Evolutionary conservation across 192 early-diverging fungal species (phyloP).

Genomic region (Linnemannia schmuckeri): DNA sequence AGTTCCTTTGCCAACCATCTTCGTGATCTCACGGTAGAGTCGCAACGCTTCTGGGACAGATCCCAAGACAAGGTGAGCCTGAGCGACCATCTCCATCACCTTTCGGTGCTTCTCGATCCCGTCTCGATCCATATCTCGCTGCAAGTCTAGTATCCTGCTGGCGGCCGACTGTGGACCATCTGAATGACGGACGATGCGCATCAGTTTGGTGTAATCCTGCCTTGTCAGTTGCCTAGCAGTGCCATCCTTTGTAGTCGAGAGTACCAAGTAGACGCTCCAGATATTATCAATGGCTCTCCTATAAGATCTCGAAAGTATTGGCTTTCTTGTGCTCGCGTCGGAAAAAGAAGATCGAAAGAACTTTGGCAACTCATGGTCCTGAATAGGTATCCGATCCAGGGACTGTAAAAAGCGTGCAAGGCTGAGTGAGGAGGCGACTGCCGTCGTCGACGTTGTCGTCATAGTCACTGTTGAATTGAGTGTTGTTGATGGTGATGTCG

Average conservation of each 20-base stretch:
- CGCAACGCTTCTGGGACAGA: conserved; percentile 1
- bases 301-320: not conserved
- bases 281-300: conserved; percentile 7
- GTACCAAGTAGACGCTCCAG: conserved; percentile 10
- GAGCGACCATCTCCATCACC: conserved; percentile 19
- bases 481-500: not conserved
- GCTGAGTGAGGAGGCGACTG: not conserved
- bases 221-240: not conserved
- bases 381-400: conserved; percentile 14
- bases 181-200: conserved; percentile 29
- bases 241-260: not conserved
- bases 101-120: conserved; percentile 16
- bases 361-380: not conserved
- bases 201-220: conserved; percentile 32
- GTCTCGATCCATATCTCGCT: not conserved
- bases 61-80: conserved; percentile 30
- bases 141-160: conserved; percentile 10
- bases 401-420: conserved; percentile 2
- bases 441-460: not conserved
- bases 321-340: not conserved
- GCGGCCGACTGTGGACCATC: not conserved
- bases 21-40: not conserved
- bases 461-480: not conserved
- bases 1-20: not conserved
- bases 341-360: conserved; percentile 7